Base-by-base conservation (phyloP, 1,139 yeast species). In the Zygosaccharomyces sapae region DNA sequence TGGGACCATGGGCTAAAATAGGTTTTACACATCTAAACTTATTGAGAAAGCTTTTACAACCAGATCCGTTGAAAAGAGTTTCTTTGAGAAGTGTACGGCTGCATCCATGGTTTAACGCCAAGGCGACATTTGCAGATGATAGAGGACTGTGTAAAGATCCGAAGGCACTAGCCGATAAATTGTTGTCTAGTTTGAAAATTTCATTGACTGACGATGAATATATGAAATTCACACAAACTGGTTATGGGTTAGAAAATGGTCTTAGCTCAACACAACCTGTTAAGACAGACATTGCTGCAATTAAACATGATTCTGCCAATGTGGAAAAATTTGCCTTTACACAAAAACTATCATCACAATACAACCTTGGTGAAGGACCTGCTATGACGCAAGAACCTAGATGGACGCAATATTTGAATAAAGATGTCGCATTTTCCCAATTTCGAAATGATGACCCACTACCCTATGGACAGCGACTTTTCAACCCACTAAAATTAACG, bases 81-180 rank as follows among this genome's bases (percentile, higher is more conserved):
- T 56, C 70, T 0, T 52, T 79, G 39, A 66, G 63, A 0, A 68
- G 64, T 29, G 65, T 80, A 2, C 65, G 72, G 42, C 56, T 63
- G 6, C 83, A 80, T 55, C 76, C 76, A 3, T 81, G 86, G 86
- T 59, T 58, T 38, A 71, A 73, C 13, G 63, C 69, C 24, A 63
- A 68, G 38, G 73, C 76, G 50, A 60, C 65, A 5, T 70, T 77
- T 39, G 66, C 76, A 16, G 68, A 72, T 41, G 56, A 60, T 3
- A 67, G 70, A 19, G 81, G 78, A 0, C 54, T 73, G 49, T 79
- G 84, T 54, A 70, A 65, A 25, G 76, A 80, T 53, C 76, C 84
- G 0, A 52, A 66, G n/a, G 53, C 66, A 19, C 58, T 78, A 34
- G 73, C 78, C 1, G 63, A 71, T 3, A 70, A 69, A 44, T 56